These are phyloP conservation scores for Ophiostoma quercus DNA, from an alignment of 2,329 filamentous ascomycete species.

Conservation along the genomic window DNA sequence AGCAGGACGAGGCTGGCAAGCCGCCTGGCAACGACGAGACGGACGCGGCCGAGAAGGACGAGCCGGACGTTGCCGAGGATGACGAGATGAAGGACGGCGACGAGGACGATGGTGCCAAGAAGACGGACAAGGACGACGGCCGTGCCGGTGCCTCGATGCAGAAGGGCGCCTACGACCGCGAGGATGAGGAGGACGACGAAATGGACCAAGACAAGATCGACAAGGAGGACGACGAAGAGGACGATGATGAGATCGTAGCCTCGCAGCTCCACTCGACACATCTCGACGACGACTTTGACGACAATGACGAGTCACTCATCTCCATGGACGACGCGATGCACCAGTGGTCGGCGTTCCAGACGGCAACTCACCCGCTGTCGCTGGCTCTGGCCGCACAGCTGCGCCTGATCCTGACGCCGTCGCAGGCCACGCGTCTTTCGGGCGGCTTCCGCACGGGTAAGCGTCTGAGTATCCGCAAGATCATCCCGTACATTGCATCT, in stretches of 20 bases:
- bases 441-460: conserved; percentile 97
- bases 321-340: conserved; percentile 56
- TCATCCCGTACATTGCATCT: conserved; percentile 98
- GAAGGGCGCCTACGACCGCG: conserved; percentile 52
- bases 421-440: conserved; percentile 89
- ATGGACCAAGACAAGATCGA: conserved; percentile 36
- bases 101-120: conserved; percentile 38
- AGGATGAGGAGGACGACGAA: conserved; percentile 20
- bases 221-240: conserved; percentile 47
- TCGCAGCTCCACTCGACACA: conserved; percentile 65
- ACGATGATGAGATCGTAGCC: conserved; percentile 48
- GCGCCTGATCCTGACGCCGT: conserved; percentile 89
- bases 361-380: conserved; percentile 76
- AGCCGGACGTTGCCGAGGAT: conserved; percentile 40
- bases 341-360: conserved; percentile 82
- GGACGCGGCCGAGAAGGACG: conserved; percentile 33
- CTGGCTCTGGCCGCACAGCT: conserved; percentile 89
- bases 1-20: conserved; percentile 49
- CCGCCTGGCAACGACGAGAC: conserved; percentile 49
- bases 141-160: conserved; percentile 56
- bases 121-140: conserved; percentile 47
- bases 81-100: conserved; percentile 35
- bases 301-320: conserved; percentile 41
- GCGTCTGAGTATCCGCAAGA: conserved; percentile 97
- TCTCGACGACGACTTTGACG: conserved; percentile 42